These are phyloP conservation scores for Echium plantagineum DNA, from an alignment of 257 asterid genomes.

Conservation along the genomic window DNA sequence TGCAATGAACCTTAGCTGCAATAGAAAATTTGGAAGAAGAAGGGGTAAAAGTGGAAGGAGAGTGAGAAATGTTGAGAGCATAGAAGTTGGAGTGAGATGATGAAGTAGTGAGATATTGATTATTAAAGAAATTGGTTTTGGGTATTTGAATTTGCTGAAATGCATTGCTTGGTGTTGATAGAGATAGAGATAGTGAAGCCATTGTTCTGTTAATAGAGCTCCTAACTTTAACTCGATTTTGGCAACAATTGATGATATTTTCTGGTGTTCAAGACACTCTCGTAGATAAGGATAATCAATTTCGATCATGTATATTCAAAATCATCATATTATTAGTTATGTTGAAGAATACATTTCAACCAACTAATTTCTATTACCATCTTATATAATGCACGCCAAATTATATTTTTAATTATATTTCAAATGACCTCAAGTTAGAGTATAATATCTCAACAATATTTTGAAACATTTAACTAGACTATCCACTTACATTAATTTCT, in stretches of 20 bases:
- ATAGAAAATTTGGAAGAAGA: slow-evolving; percentile 26
- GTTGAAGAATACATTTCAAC: no score
- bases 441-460: no score
- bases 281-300: slow-evolving; percentile 3
- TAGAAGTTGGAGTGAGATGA: slow-evolving; percentile 61
- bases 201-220: no score
- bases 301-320: no score
- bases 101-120: slow-evolving; percentile 26
- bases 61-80: slow-evolving; percentile 44
- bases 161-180: slow-evolving; percentile 30
- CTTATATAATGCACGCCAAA: no score
- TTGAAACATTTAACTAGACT: no score
- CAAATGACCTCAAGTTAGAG: no score
- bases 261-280: background rate
- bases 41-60: slow-evolving; percentile 21
- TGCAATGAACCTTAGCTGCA: slow-evolving; percentile 67
- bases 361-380: no score
- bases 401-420: no score
- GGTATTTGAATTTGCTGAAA: slow-evolving; percentile 37
- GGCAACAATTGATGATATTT: background rate
- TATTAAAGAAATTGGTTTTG: slow-evolving; percentile 27
- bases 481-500: no score
- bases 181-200: slow-evolving; percentile 34
- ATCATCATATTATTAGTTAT: no score
- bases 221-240: no score